A percentile compares a stretch with the other conserved stretches of the same genome.
These are phyloP conservation scores for Eucalyptus marginata DNA, from an alignment of 345 rosid species.

Conservation along the genomic window DNA sequence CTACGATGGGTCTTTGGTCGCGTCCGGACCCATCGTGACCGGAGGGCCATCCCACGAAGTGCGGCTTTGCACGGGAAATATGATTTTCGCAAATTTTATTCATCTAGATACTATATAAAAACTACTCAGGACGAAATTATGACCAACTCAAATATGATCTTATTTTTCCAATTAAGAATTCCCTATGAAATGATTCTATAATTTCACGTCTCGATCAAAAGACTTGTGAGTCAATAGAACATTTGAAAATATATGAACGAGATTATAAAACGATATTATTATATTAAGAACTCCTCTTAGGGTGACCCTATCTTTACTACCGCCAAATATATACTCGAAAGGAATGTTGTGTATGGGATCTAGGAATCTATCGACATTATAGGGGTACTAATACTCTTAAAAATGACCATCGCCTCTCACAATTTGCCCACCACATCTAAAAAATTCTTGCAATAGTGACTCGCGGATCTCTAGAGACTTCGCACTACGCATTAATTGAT, in stretches of 20 bases:
- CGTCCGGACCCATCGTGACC: background rate
- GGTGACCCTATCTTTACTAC: background rate
- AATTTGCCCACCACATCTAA: background rate
- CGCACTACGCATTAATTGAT: background rate
- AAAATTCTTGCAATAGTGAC: background rate
- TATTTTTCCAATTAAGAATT: background rate
- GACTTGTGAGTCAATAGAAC: background rate
- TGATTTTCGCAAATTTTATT: too few relatives aligned
- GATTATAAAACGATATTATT: background rate
- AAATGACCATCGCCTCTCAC: background rate
- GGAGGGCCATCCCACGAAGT: background rate
- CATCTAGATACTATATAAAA: background rate
- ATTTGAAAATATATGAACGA: background rate
- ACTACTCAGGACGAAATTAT: background rate
- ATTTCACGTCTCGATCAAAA: accelerated
- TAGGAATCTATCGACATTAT: background rate
- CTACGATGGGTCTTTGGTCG: background rate
- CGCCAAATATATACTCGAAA: too few relatives aligned
- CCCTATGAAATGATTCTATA: background rate
- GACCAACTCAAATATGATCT: background rate
- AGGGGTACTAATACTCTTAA: background rate
- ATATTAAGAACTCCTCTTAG: background rate
- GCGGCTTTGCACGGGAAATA: background rate
- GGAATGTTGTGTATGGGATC: too few relatives aligned
- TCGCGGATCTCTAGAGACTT: background rate